Conservation (phyloP, 352 stramenopile species). For the Globisporangium cystogenes region DNA sequence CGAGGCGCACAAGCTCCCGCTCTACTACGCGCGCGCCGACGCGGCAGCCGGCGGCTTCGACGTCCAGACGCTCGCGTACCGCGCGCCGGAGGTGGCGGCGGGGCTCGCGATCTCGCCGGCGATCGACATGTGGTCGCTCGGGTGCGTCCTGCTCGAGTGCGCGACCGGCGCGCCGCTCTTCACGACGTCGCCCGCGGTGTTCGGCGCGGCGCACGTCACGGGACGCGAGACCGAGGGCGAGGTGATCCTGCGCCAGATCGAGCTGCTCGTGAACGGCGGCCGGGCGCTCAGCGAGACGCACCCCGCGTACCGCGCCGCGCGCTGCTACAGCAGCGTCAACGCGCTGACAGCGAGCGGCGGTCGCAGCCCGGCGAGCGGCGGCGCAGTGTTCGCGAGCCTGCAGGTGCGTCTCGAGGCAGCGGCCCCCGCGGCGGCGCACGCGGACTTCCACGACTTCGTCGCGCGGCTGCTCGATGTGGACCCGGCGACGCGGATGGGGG, state of each 20-base stretch:
- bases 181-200: slow-evolving; percentile 11
- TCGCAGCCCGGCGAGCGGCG: neutral
- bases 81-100: slow-evolving; percentile 63
- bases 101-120: slow-evolving; percentile 46
- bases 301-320: slow-evolving; percentile 14
- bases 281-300: slow-evolving; percentile 17
- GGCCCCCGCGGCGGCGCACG: slow-evolving; percentile 10
- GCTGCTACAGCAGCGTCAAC: slow-evolving; percentile 1
- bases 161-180: slow-evolving; percentile 52
- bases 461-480: slow-evolving; percentile 43
- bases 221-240: slow-evolving; percentile 19
- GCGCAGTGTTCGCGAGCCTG: slow-evolving; percentile 7
- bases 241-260: slow-evolving; percentile 41
- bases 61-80: slow-evolving; percentile 70
- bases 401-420: slow-evolving; percentile 27
- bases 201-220: neutral
- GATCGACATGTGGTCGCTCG: slow-evolving; percentile 79
- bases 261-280: slow-evolving; percentile 25
- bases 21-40: slow-evolving; percentile 19
- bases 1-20: slow-evolving; percentile 26
- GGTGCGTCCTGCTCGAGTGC: slow-evolving; percentile 66
- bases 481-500: slow-evolving; percentile 32
- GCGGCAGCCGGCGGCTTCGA: slow-evolving; percentile 40
- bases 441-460: slow-evolving; percentile 50
- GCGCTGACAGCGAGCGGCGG: neutral